Percentiles rank a stretch among this genome's conserved stretches.
These are phyloP conservation scores for Spizellomyces sp. DNA, from an alignment of 192 early-diverging fungal species.

Conservation along the genomic window DNA sequence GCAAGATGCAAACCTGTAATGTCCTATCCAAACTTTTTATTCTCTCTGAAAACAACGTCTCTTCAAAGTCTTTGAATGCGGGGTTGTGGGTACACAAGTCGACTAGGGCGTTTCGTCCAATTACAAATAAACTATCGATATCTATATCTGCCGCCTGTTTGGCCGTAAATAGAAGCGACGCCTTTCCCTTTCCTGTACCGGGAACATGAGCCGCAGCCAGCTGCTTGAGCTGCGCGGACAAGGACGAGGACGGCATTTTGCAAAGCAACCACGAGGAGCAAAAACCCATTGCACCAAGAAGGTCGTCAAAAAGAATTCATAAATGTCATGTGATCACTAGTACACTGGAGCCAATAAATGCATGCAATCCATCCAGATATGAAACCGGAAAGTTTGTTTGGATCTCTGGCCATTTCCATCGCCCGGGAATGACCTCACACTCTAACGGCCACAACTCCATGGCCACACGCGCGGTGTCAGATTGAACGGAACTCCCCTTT, in stretches of 20 bases:
- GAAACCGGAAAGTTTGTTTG: too few species aligned
- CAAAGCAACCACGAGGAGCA: too few species aligned
- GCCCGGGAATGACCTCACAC: too few species aligned
- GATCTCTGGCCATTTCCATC: too few species aligned
- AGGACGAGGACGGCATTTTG: not conserved
- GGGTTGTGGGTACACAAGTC: conserved; percentile 71
- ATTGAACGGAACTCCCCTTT: too few species aligned
- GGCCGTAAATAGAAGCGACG: conserved; percentile 81
- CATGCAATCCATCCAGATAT: too few species aligned
- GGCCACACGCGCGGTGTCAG: too few species aligned
- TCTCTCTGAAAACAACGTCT: conserved; percentile 78
- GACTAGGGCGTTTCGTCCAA: conserved; percentile 77
- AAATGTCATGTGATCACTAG: too few species aligned
- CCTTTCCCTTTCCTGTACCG: conserved; percentile 56
- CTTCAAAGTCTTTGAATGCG: conserved; percentile 66
- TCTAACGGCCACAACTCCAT: too few species aligned
- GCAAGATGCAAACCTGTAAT: conserved; percentile 52
- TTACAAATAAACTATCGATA: conserved; percentile 80
- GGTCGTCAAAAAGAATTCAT: too few species aligned
- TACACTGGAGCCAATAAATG: too few species aligned
- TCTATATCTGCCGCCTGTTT: conserved; percentile 88
- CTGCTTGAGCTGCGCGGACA: conserved; percentile 27
- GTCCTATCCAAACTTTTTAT: conserved; percentile 79
- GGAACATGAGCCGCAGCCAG: conserved; percentile 23
- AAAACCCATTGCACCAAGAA: too few species aligned